These are phyloP conservation scores for Trematosphaeria pertusa DNA, from an alignment of 2,329 filamentous ascomycete genomes.

Conservation along the genomic window DNA sequence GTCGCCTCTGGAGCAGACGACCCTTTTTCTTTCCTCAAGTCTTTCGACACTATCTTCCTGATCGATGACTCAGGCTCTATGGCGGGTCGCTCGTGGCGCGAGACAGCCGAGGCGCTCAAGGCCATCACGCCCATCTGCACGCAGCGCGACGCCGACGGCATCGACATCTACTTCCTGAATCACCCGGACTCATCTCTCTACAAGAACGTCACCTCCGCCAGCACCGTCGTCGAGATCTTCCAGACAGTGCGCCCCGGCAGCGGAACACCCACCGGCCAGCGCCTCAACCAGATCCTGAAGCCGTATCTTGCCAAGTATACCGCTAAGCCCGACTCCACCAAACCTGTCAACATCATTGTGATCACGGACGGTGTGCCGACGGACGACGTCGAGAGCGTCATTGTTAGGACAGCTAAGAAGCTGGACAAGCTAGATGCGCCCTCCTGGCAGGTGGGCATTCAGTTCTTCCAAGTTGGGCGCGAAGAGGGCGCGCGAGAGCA, in stretches of 20 bases:
- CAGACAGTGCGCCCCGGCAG: conserved; percentile 67
- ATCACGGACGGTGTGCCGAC: conserved; percentile 87
- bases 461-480: conserved; percentile 93
- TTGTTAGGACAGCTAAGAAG: conserved; percentile 71
- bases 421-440: conserved; percentile 75
- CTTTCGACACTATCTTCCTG: conserved; percentile 87
- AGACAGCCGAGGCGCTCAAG: conserved; percentile 73
- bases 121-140: conserved; percentile 85
- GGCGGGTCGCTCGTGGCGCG: conserved; percentile 76
- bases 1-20: conserved; percentile 51
- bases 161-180: conserved; percentile 94
- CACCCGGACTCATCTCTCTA: conserved; percentile 66
- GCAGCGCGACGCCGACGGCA: conserved; percentile 77
- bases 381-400: conserved; percentile 74
- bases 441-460: conserved; percentile 84
- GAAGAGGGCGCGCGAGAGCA: conserved; percentile 70
- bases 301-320: conserved; percentile 71
- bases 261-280: conserved; percentile 75
- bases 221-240: conserved; percentile 74
- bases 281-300: conserved; percentile 73
- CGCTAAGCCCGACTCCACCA: conserved; percentile 59
- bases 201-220: conserved; percentile 66
- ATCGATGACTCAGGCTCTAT: conserved; percentile 95
- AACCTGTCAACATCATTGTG: conserved; percentile 89
- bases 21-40: conserved; percentile 75